Evolutionary conservation across 495 filamentous ascomycete species (phyloP).

Genomic region (Neurospora sp.): DNA sequence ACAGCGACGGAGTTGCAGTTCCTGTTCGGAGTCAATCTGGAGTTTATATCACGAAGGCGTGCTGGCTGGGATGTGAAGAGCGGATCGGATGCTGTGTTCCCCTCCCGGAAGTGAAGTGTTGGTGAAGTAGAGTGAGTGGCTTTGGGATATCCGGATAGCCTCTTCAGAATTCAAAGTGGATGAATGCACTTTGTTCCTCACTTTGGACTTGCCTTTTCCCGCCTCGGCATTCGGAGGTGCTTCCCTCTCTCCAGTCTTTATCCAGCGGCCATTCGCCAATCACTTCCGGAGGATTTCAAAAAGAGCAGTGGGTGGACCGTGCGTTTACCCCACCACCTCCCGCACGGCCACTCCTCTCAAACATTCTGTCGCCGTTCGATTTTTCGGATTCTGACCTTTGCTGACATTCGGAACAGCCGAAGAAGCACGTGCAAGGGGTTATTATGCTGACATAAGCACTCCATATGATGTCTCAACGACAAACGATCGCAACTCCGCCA

Average conservation of each 20-base stretch:
- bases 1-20: neutral
- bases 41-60: neutral
- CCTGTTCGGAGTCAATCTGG: neutral
- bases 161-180: neutral
- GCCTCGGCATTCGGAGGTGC: constrained; percentile 4
- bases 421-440: neutral
- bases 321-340: neutral
- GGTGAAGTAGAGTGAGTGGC: neutral
- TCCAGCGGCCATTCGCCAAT: constrained; percentile 5
- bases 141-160: neutral
- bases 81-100: neutral
- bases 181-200: neutral
- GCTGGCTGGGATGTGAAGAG: neutral
- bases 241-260: neutral
- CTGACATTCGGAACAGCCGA: neutral
- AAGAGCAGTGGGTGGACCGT: neutral
- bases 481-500: neutral
- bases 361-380: neutral
- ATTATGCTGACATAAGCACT: constrained; percentile 2
- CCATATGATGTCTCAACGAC: constrained; percentile 3
- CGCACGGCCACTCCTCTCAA: neutral
- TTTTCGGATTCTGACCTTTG: neutral
- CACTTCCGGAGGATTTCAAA: constrained; percentile 3
- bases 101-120: neutral
- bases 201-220: neutral